Conservation (phyloP, 2,329 filamentous ascomycete genomes). For the Penicillium sumatraense region DNA sequence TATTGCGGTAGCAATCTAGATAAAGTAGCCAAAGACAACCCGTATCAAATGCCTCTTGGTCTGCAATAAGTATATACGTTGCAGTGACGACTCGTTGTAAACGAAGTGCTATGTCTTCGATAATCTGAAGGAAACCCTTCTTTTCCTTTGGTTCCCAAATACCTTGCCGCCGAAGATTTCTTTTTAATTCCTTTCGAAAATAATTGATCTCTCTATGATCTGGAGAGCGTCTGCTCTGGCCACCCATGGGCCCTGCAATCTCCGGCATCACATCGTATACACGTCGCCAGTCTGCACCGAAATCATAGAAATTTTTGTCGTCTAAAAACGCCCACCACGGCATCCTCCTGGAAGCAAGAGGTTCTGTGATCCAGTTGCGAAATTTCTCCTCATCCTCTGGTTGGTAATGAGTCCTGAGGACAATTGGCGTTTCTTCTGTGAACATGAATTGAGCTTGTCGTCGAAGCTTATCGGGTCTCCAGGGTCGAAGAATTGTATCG, state of each 20-base stretch:
- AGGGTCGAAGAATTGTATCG: background rate
- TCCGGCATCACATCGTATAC: background rate
- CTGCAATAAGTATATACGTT: background rate
- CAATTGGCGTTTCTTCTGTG: background rate
- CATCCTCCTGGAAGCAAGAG: too few relatives aligned
- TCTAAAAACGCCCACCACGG: slow-evolving; percentile 1
- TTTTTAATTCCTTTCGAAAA: background rate
- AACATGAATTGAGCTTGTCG: background rate
- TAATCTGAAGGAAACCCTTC: background rate
- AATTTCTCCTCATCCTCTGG: background rate
- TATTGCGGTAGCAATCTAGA: background rate
- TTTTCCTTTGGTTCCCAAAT: background rate
- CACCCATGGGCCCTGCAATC: background rate
- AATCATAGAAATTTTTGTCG: background rate
- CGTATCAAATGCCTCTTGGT: background rate
- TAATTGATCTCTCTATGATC: background rate
- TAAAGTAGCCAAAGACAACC: background rate
- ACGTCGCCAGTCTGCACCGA: background rate
- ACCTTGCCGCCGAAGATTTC: background rate
- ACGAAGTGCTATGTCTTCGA: background rate
- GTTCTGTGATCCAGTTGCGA: background rate
- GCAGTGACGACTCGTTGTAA: background rate
- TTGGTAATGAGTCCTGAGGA: background rate
- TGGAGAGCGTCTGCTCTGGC: too few relatives aligned
- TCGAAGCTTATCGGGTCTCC: background rate